These are phyloP conservation scores for Lichtheimia ornata DNA, from an alignment of 371 early-diverging fungal genomes.

Conservation along the genomic window DNA sequence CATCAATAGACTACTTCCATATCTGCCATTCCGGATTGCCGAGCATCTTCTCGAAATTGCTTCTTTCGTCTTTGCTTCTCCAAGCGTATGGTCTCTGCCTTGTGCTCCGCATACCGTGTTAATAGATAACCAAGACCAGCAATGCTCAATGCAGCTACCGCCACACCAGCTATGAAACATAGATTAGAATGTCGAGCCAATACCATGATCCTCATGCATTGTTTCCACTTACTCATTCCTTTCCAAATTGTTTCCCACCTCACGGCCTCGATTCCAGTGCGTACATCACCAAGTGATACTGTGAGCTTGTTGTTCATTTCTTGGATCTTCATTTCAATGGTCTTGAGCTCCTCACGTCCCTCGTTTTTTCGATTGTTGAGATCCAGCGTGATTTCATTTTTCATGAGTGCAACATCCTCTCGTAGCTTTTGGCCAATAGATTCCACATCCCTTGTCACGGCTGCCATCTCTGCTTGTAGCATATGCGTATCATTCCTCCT, in stretches of 20 bases:
- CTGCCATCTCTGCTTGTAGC: slow-evolving; percentile 72
- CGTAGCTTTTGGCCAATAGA: slow-evolving; percentile 69
- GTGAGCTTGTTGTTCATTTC: slow-evolving; percentile 86
- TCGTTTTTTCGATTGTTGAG: slow-evolving; percentile 90
- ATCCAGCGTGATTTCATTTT: slow-evolving; percentile 87
- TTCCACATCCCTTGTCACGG: slow-evolving; percentile 82
- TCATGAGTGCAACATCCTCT: slow-evolving; percentile 77
- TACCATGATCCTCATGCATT: slow-evolving; percentile 1
- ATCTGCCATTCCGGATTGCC: slow-evolving; percentile 40
- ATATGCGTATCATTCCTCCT: slow-evolving; percentile 84
- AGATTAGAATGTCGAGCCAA: neutral
- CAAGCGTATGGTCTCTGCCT: slow-evolving; percentile 27
- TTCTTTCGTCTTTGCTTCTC: slow-evolving; percentile 38
- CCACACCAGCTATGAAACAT: slow-evolving; percentile 32
- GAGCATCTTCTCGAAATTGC: slow-evolving; percentile 43
- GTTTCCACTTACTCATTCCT: slow-evolving; percentile 52
- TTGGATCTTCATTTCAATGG: slow-evolving; percentile 81
- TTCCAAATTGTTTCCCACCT: slow-evolving; percentile 80
- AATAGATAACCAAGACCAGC: slow-evolving; percentile 45
- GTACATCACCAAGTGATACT: slow-evolving; percentile 77
- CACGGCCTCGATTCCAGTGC: slow-evolving; percentile 88
- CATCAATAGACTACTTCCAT: slow-evolving; percentile 44
- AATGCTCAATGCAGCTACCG: slow-evolving; percentile 37
- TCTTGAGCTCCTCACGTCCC: slow-evolving; percentile 75
- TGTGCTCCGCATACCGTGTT: slow-evolving; percentile 31